Percentiles rank a stretch among this genome's conserved stretches.
phyloP scores from a whole-genome alignment of 2,329 filamentous ascomycete genomes.

The Cordyceps javanica region DNA sequence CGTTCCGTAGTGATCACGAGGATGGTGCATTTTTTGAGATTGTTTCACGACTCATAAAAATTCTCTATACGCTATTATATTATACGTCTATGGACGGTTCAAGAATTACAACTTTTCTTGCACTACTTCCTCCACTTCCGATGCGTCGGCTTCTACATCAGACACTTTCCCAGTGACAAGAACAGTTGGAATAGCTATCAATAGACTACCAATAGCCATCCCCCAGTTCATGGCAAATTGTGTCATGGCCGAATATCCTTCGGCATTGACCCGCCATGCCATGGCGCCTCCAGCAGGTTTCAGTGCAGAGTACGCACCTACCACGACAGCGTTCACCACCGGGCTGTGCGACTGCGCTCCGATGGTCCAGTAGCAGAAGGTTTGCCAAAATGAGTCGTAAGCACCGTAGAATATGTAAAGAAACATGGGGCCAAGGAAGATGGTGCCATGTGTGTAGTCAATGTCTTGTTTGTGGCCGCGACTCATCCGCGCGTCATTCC shows the following conservation, averaged over 20 bases:
- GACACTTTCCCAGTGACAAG: background rate
- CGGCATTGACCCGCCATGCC: constrained; percentile 48
- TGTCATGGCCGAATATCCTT: background rate
- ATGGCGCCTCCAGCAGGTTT: constrained; percentile 78
- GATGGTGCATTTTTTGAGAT: background rate
- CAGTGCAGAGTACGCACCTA: constrained; percentile 79
- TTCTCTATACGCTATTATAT: background rate
- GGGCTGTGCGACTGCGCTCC: constrained; percentile 44
- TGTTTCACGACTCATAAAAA: background rate
- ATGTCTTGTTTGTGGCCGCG: constrained; percentile 16
- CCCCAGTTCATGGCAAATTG: background rate
- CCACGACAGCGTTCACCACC: constrained; percentile 84
- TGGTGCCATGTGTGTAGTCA: constrained; percentile 29
- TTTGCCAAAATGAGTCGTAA: constrained; percentile 88
- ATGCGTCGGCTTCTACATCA: background rate
- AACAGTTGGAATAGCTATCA: background rate
- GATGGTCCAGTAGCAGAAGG: constrained; percentile 76
- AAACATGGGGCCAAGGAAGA: constrained; percentile 71
- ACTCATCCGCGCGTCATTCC: constrained; percentile 37
- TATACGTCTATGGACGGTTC: background rate
- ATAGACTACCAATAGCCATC: background rate
- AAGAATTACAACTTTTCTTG: background rate
- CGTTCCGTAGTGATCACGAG: too few relatives aligned
- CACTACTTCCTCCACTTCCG: background rate
- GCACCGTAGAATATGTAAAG: constrained; percentile 88